Conservation (phyloP, 371 early-diverging fungal genomes). For the Mucor irregularis region DNA sequence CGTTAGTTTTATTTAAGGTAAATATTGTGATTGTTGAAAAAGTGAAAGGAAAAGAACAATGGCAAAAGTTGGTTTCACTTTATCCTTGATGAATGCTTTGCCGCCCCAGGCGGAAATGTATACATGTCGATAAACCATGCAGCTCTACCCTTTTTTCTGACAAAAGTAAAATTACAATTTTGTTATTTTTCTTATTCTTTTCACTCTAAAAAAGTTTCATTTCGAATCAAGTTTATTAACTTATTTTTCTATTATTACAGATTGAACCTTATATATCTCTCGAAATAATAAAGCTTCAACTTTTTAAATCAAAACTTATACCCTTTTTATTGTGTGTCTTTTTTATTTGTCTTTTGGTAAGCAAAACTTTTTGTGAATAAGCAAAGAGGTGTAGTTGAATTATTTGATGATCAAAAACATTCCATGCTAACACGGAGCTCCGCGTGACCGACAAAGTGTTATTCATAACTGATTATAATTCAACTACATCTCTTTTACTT, state of each 20-base stretch:
- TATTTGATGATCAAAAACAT: slow-evolving; percentile 33
- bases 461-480: slow-evolving; percentile 14
- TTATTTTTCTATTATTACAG: background rate
- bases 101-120: slow-evolving; percentile 46
- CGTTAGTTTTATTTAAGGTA: slow-evolving; percentile 1
- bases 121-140: slow-evolving; percentile 42
- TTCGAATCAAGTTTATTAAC: slow-evolving; percentile 4
- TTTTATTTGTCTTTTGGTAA: background rate
- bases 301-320: background rate
- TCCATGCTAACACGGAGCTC: slow-evolving; percentile 41
- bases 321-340: background rate
- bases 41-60: background rate
- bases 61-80: background rate
- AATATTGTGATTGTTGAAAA: background rate
- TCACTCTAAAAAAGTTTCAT: background rate
- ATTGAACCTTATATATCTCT: background rate
- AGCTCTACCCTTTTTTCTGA: slow-evolving; percentile 34
- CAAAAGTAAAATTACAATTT: background rate
- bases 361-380: background rate
- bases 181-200: background rate
- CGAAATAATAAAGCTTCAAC: slow-evolving; percentile 2
- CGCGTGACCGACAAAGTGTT: slow-evolving; percentile 32
- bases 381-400: background rate
- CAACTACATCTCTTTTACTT: background rate
- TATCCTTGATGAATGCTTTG: slow-evolving; percentile 44